Conservation (phyloP, 1,139 yeast genomes). For the Suhomyces panamericanus region DNA sequence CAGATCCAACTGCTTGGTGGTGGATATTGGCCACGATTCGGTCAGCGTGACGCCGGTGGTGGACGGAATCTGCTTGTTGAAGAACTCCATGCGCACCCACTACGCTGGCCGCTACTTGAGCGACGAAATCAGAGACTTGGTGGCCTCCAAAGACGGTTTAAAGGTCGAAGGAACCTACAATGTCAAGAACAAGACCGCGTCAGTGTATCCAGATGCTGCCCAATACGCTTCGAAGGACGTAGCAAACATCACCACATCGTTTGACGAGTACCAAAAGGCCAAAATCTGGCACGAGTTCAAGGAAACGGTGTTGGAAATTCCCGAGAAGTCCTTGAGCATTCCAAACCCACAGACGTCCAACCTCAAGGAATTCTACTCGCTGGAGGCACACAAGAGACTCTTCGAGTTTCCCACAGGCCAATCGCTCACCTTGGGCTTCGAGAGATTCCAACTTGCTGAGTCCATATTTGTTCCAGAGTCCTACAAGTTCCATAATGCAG, state of each 20-base stretch:
- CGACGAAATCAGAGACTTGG: slow-evolving; percentile 41
- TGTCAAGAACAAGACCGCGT: slow-evolving; percentile 26
- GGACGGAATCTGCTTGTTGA: slow-evolving; percentile 85
- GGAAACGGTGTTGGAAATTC: slow-evolving; percentile 60
- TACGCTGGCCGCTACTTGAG: slow-evolving; percentile 62
- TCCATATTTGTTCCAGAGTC: slow-evolving; percentile 66
- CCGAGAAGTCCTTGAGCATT: slow-evolving; percentile 39
- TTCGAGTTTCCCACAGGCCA: slow-evolving; percentile 82
- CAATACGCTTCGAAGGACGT: slow-evolving; percentile 32
- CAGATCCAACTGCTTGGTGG: slow-evolving; percentile 88
- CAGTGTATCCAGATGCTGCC: slow-evolving; percentile 35
- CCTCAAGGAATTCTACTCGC: slow-evolving; percentile 31
- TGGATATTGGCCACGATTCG: slow-evolving; percentile 87
- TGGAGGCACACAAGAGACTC: slow-evolving; percentile 44
- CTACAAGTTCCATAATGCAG: slow-evolving; percentile 33
- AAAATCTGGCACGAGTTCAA: slow-evolving; percentile 59
- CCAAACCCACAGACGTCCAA: slow-evolving; percentile 19
- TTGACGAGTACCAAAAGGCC: slow-evolving; percentile 36
- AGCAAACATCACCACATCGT: slow-evolving; percentile 39
- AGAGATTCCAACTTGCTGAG: slow-evolving; percentile 71
- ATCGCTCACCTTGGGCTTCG: slow-evolving; percentile 43
- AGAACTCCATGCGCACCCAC: slow-evolving; percentile 66
- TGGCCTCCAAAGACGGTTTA: slow-evolving; percentile 24
- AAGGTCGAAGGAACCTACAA: slow-evolving; percentile 21
- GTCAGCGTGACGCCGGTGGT: slow-evolving; percentile 88